phyloP scores from a whole-genome alignment of 768 basidiomycete genomes.

The Hortiboletus campestris region DNA sequence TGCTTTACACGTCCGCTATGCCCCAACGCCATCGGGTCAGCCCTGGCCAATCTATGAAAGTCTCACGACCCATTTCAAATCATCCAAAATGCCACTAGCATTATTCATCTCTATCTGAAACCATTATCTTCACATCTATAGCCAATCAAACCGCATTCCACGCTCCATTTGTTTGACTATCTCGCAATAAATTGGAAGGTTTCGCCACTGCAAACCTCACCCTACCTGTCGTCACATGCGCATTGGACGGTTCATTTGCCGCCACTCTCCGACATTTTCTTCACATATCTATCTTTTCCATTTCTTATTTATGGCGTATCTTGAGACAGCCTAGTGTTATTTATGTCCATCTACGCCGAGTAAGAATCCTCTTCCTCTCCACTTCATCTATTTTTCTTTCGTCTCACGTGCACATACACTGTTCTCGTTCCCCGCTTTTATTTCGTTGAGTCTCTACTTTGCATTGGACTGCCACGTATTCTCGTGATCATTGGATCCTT shows the following conservation, averaged over 20 bases:
- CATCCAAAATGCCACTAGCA: conserved; percentile 18
- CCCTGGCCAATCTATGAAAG: conserved; percentile 12
- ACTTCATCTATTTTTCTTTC: not conserved
- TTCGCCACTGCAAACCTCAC: conserved; percentile 9
- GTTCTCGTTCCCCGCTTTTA: conserved; percentile 1
- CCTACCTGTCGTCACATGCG: conserved; percentile 28
- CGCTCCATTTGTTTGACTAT: conserved; percentile 33
- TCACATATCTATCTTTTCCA: conserved; percentile 13
- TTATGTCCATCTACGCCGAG: conserved; percentile 32
- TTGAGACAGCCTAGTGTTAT: conserved; percentile 26
- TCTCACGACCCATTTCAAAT: conserved; percentile 7
- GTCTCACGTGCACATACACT: conserved; percentile 2
- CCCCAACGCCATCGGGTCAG: conserved; percentile 12
- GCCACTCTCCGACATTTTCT: conserved; percentile 17
- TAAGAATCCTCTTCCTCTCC: not conserved
- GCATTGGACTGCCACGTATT: conserved; percentile 20
- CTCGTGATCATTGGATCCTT: not conserved
- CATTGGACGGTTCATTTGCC: conserved; percentile 31
- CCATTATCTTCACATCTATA: conserved; percentile 19
- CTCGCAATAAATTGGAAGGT: conserved; percentile 15
- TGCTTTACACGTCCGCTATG: conserved; percentile 16
- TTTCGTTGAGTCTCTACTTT: not conserved
- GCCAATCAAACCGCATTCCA: conserved; percentile 26
- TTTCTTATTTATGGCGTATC: conserved; percentile 33
- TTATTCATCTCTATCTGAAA: conserved; percentile 18